phyloP scores from a whole-genome alignment of 768 basidiomycete species.

The Serendipita sp. region DNA sequence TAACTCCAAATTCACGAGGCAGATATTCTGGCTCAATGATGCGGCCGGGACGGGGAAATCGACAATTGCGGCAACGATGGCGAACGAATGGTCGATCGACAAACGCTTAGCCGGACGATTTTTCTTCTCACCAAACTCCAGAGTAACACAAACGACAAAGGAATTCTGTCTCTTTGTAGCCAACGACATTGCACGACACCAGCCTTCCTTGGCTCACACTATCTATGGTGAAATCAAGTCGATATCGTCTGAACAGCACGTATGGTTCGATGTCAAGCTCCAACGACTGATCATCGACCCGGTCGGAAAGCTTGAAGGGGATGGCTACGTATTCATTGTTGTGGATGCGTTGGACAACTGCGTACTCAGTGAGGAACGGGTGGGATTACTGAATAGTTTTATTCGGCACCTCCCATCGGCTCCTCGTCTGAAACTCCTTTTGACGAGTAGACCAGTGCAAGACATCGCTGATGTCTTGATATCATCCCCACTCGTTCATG shows the following conservation, averaged over 20 bases:
- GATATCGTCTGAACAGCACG: not conserved
- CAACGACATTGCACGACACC: not conserved
- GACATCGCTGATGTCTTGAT: not conserved
- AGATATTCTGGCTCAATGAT: constrained; percentile 3
- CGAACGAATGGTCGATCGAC: not conserved
- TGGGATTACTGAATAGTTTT: not conserved
- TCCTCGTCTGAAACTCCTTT: constrained; percentile 2
- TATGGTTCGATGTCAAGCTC: not conserved
- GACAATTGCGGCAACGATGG: not conserved
- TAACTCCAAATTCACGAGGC: not conserved
- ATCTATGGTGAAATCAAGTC: not conserved
- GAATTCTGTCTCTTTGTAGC: not conserved
- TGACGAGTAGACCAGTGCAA: not conserved
- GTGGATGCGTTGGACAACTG: constrained; percentile 3
- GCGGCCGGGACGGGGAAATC: not conserved
- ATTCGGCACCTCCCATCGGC: not conserved
- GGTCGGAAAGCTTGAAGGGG: not conserved
- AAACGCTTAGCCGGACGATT: not conserved
- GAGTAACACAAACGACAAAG: not conserved
- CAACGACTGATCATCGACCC: not conserved
- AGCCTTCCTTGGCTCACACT: not conserved
- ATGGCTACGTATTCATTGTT: not conserved
- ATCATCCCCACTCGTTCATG: not conserved
- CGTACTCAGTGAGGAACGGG: not conserved
- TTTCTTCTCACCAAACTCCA: not conserved